A percentile compares a stretch with the other conserved stretches of the same genome.
Evolutionary conservation across 345 rosid species (phyloP).

Genomic region (Mallotus nudiflorus): DNA sequence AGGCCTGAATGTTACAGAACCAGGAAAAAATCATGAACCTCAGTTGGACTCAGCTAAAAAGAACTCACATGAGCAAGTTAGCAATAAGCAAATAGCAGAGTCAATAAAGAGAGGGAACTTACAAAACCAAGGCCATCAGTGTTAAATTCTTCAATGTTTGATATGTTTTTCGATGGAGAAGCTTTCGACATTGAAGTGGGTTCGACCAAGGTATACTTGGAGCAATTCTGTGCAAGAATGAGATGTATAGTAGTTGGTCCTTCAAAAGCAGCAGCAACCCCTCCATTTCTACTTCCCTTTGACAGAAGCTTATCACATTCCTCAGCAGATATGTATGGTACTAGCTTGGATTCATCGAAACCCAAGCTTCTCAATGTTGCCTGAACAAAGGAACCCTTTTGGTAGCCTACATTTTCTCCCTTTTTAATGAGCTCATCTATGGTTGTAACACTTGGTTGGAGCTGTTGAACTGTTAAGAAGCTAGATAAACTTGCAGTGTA

Average conservation of each 20-base stretch:
- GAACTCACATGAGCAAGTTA: not conserved
- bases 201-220: slow-evolving; percentile 18
- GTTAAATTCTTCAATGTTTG: not conserved
- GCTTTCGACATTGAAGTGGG: not conserved
- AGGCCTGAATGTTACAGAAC: not conserved
- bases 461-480: slow-evolving; percentile 45
- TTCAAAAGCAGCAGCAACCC: slow-evolving; percentile 42
- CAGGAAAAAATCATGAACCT: too few species aligned
- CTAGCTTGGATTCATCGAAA: slow-evolving; percentile 13
- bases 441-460: slow-evolving; percentile 43
- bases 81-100: not conserved
- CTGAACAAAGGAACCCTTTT: slow-evolving; percentile 31
- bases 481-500: slow-evolving; percentile 68
- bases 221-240: slow-evolving; percentile 22
- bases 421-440: slow-evolving; percentile 35
- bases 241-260: slow-evolving; percentile 31
- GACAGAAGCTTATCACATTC: slow-evolving; percentile 28
- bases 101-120: not conserved
- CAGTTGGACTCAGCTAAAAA: too few species aligned
- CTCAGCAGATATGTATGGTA: slow-evolving; percentile 9
- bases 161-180: not conserved
- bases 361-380: slow-evolving; percentile 27
- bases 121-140: slow-evolving; percentile 2
- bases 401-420: slow-evolving; percentile 44
- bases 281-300: slow-evolving; percentile 19